phyloP scores from a whole-genome alignment of 331 rosid species.

The Acacia concinna region DNA sequence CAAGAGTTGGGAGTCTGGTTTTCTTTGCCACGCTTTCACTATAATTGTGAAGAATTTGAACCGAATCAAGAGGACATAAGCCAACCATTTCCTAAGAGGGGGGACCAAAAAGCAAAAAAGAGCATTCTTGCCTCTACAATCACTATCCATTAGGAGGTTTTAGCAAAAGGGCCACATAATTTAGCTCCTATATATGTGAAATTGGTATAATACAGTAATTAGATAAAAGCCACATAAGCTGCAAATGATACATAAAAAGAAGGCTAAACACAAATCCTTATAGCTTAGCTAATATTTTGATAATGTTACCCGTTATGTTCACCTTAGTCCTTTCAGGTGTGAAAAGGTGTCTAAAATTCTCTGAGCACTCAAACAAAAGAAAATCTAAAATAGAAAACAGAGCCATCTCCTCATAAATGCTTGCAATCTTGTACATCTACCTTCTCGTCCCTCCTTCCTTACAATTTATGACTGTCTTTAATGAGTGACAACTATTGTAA shows the following conservation, averaged over 20 bases:
- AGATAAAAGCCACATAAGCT: constrained; percentile 11
- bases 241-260: constrained; percentile 18
- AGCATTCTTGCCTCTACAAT: neutral
- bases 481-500: constrained; percentile 33
- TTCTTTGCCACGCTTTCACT: neutral
- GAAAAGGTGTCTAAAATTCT: neutral
- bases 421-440: constrained; percentile 35
- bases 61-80: neutral
- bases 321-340: constrained; percentile 5
- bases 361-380: neutral
- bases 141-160: neutral
- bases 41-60: neutral
- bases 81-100: no score
- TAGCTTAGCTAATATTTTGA: constrained; percentile 20
- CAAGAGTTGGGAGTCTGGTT: neutral
- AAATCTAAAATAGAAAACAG: neutral
- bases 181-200: constrained; percentile 20
- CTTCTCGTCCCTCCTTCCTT: constrained; percentile 25
- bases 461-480: constrained; percentile 48
- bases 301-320: constrained; percentile 15
- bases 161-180: constrained; percentile 12
- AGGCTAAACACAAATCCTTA: constrained; percentile 11
- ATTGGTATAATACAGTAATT: neutral
- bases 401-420: constrained; percentile 38
- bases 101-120: neutral